Conservation (phyloP, 2,329 filamentous ascomycete genomes). For the Saccharata proteae region DNA sequence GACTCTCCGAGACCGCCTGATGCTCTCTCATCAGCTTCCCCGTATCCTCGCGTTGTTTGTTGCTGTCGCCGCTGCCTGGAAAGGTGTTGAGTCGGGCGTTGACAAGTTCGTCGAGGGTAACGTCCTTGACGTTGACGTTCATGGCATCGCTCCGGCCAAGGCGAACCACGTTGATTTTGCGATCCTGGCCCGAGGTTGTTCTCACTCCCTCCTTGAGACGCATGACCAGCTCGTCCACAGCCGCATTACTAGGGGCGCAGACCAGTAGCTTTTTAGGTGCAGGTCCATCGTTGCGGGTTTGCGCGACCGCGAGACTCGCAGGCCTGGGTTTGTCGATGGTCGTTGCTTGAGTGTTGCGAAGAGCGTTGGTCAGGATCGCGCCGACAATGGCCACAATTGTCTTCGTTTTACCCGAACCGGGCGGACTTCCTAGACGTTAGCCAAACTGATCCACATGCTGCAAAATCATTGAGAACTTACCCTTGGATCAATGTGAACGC, state of each 20-base stretch:
- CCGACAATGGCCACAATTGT: slow-evolving; percentile 96
- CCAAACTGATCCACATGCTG: slow-evolving; percentile 14
- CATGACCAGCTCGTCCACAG: slow-evolving; percentile 90
- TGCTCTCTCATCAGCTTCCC: slow-evolving; percentile 60
- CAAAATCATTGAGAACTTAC: slow-evolving; percentile 26
- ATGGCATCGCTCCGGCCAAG: slow-evolving; percentile 86
- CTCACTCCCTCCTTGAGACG: slow-evolving; percentile 81
- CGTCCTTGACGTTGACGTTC: slow-evolving; percentile 76
- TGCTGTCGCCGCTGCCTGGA: slow-evolving; percentile 24
- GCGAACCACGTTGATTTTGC: slow-evolving; percentile 77
- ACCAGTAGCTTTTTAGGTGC: slow-evolving; percentile 77
- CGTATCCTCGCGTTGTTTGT: slow-evolving; percentile 38
- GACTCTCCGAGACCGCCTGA: slow-evolving; percentile 48
- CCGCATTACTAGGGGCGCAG: slow-evolving; percentile 96
- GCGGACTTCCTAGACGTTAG: slow-evolving; percentile 46
- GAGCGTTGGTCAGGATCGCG: slow-evolving; percentile 56
- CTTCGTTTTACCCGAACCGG: slow-evolving; percentile 96
- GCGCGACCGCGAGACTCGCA: slow-evolving; percentile 15
- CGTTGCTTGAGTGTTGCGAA: slow-evolving; percentile 36
- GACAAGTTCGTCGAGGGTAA: slow-evolving; percentile 87
- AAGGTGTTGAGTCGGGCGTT: slow-evolving; percentile 50
- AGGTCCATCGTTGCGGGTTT: slow-evolving; percentile 14
- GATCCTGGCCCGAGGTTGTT: slow-evolving; percentile 57
- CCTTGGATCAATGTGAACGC: slow-evolving; percentile 94
- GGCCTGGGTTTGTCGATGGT: slow-evolving; percentile 27